Conservation (phyloP, 2,329 filamentous ascomycete species). For the Tolypocladium sp. region DNA sequence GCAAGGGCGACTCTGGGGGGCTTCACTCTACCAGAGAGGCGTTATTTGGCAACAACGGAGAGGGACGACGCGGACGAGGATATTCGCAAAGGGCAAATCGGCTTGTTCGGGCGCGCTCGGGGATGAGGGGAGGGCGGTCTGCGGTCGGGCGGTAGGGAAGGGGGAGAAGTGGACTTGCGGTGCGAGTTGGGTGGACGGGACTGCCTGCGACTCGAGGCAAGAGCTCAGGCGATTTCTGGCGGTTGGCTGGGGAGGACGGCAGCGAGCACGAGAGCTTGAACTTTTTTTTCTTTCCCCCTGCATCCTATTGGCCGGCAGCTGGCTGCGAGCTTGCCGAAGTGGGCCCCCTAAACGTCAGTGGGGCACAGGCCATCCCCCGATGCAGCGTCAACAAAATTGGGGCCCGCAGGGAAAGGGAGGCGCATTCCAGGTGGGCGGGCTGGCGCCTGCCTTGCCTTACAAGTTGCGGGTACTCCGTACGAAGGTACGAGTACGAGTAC, state of each 20-base stretch:
- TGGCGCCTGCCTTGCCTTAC: not conserved
- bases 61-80: not conserved
- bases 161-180: conserved; percentile 1
- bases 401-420: conserved; percentile 6
- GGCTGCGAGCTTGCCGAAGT: conserved; percentile 24
- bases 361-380: conserved; percentile 9
- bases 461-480: too few relatives aligned
- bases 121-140: conserved; percentile 5
- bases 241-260: conserved; percentile 13
- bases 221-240: conserved; percentile 15
- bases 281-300: conserved; percentile 24
- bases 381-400: conserved; percentile 6
- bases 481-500: not conserved
- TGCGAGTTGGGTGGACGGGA: not conserved
- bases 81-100: not conserved
- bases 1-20: not conserved
- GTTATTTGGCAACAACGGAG: not conserved
- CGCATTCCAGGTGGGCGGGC: conserved; percentile 1
- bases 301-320: conserved; percentile 22
- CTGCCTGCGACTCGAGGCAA: not conserved
- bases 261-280: conserved; percentile 25
- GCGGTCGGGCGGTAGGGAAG: not conserved
- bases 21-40: not conserved
- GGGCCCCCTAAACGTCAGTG: conserved; percentile 22
- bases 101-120: not conserved